Evolutionary conservation across 345 rosid species (phyloP).

Genomic region (Aegle marmelos): DNA sequence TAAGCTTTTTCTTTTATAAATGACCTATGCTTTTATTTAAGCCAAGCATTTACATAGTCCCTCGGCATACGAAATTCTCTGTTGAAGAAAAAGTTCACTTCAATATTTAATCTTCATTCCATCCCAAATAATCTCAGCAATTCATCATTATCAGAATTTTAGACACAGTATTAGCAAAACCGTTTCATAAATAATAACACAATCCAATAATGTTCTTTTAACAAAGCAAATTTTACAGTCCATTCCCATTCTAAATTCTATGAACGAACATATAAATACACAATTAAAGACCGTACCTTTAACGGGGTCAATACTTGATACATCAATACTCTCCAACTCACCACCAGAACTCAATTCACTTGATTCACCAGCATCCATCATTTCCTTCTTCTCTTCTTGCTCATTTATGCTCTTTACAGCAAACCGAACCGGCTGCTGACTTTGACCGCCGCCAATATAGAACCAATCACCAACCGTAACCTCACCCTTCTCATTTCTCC

Average conservation of each 20-base stretch:
- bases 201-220: not conserved
- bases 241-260: not conserved
- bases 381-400: constrained; percentile 20
- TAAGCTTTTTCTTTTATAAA: not conserved
- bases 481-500: constrained; percentile 49
- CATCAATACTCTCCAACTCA: constrained; percentile 25
- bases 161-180: not conserved
- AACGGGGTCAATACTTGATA: constrained; percentile 48
- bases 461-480: constrained; percentile 50
- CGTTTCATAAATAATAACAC: not conserved
- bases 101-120: not conserved
- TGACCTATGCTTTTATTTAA: not conserved
- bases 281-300: constrained; percentile 42
- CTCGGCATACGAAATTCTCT: not conserved
- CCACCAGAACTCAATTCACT: constrained; percentile 16
- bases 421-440: constrained; percentile 50
- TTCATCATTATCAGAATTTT: not conserved
- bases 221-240: not conserved
- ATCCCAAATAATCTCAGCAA: not conserved
- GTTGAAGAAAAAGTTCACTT: not conserved
- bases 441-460: constrained; percentile 45
- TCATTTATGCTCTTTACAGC: constrained; percentile 31
- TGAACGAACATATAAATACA: not conserved
- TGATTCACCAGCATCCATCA: constrained; percentile 22
- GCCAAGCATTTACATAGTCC: not conserved